Base-by-base conservation (phyloP, 768 basidiomycete genomes). In the Suillus spraguei region DNA sequence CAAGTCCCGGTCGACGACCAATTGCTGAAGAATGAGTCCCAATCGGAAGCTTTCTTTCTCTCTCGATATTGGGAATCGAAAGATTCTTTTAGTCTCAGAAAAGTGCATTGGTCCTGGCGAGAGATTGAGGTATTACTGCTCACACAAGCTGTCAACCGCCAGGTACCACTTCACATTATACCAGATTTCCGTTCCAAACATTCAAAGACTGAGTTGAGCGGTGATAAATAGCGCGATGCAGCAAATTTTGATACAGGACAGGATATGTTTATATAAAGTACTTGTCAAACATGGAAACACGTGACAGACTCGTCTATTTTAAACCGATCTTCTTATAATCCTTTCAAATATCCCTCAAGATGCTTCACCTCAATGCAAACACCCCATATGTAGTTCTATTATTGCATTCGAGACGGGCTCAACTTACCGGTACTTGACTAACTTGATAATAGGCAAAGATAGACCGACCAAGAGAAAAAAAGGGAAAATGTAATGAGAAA, bases 391-490 rank as follows among this genome's bases (percentile, higher is more conserved):
- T 11, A 93, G 74, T 67, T 81, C 78, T 4, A 86, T 88, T 35
- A 87, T 86, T 14, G 86, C 74, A 64, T 80, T 80, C 13, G 87
- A 86, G 39, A 70, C 66, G 3, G 81, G 80, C 56, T 76, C 72
- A 47, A 42, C 28, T 62, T 67, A 75, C 78, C 3, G 75, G 61
- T 41, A 91, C 71, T 22, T 90, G 35, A 92, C 82, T 24, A 84
- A 70, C 72, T 87, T 89, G 72, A 88, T 86, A 75, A 95, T 89
- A 2, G 92, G 85, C 41, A 89, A 74, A 5, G 91, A 93, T 56
- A 95, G 76, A 3, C 87, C 89, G 61, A 92, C 87, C 62, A 95
- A 82, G 38, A 95, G 81, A 61, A 90, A 83, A 60, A 95, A n/a
- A n/a, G n/a, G n/a, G n/a, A 84, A 74, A 90, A 94, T 4, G 87